Base-by-base conservation (phyloP, 495 filamentous ascomycete genomes). In the Pseudoneurospora amorphoporcata region DNA sequence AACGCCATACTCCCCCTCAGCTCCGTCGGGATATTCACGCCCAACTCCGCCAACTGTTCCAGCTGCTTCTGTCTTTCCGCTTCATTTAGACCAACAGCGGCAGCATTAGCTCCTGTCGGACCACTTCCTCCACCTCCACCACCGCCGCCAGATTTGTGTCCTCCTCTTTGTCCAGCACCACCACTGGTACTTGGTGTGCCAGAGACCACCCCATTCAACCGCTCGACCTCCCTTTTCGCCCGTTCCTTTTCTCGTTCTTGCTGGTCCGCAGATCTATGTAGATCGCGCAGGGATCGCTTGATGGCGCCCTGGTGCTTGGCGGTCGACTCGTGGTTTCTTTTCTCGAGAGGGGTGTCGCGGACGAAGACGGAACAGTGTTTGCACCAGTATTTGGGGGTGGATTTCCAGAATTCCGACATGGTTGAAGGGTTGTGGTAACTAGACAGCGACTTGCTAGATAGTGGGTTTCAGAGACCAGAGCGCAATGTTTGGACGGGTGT, bases 381-480 rank as follows among this genome's bases (percentile, higher is more conserved):
- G 89, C 95, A 99, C 93, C 94, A 98, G 84, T 94, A 93, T 80
- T 90, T 94, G 12, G 94, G 93, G 85, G 94, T 95, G 32, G 95
- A 98, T 83, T 98, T 98, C 95, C 95, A 99, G 82, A 97, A 95
- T 88, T 98, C 96, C 1, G 95, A 90, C 95, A 99, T 99, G 61
- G 40, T 76, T 19, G 53, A 7, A 14, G 16, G 43, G 29, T 14
- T 12, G 10, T 19, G 19, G 16, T 10, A 29, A 29, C 4, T 68
- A 17, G 32, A 19, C 58, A 9, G 45, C 35, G 72, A 61, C 17
- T 42, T 65, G 42, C 8, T 38, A 14, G 38, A 69, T 10, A 8
- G 23, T 35, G 5, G 53, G 32, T 35, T 32, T 14, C 14, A 35
- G 29, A 65, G 6, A 65, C 29, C 37, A 8, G 14, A 65, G 3